Conservation (phyloP, 2,329 filamentous ascomycete genomes). For the Aspergillus tanneri region DNA sequence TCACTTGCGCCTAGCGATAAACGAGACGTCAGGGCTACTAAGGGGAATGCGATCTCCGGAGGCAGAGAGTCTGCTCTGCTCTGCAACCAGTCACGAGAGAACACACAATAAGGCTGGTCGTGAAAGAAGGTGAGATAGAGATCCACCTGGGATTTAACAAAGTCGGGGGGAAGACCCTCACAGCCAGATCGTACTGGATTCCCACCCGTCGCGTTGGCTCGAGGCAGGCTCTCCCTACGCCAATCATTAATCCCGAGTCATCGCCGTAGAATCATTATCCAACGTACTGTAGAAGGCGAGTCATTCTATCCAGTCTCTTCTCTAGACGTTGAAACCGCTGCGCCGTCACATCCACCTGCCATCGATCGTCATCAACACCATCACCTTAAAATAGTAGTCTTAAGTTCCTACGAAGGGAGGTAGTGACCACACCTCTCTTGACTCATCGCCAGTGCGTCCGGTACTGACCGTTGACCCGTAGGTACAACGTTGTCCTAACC, state of each 20-base stretch:
- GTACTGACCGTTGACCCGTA: conserved; percentile 17
- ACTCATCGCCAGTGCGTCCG: background rate
- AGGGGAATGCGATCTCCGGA: conserved; percentile 20
- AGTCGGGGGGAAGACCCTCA: too few relatives aligned
- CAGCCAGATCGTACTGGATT: too few relatives aligned
- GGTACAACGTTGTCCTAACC: conserved; percentile 24
- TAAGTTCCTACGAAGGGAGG: background rate
- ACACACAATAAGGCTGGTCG: conserved; percentile 28
- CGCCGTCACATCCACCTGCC: conserved; percentile 7
- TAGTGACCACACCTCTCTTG: conserved; percentile 4
- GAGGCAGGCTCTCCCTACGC: background rate
- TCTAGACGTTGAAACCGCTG: conserved; percentile 24
- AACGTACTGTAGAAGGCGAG: conserved; percentile 21
- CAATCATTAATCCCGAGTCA: background rate
- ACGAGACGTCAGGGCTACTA: conserved; percentile 25
- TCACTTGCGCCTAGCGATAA: conserved; percentile 14
- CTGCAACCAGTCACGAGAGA: conserved; percentile 20
- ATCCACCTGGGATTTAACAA: conserved; percentile 21
- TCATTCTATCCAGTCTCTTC: conserved; percentile 22
- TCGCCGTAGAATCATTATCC: background rate
- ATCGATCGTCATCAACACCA: too few relatives aligned
- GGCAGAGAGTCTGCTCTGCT: conserved; percentile 13
- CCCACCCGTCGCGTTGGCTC: too few relatives aligned
- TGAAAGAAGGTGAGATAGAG: conserved; percentile 24
- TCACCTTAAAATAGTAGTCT: too few relatives aligned